Evolutionary conservation across 768 basidiomycete species (phyloP).

Genomic region (Xerocomellus dryophilus): DNA sequence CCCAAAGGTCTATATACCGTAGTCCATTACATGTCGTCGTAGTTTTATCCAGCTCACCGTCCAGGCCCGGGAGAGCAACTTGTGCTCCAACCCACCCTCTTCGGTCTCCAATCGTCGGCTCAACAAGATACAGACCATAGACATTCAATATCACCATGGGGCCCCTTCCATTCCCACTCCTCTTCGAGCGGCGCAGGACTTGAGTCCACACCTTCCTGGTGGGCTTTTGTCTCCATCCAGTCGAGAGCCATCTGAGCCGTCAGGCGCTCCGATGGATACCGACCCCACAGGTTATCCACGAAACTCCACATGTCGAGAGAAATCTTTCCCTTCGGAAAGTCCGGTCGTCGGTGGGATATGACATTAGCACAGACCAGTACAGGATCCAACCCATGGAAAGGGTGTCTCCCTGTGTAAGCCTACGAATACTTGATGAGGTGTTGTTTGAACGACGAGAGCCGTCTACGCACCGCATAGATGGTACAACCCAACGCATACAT

Average conservation of each 20-base stretch:
- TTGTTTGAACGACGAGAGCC: background rate
- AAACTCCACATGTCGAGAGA: slow-evolving; percentile 31
- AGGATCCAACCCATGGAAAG: background rate
- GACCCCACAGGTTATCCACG: slow-evolving; percentile 29
- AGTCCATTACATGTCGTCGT: background rate
- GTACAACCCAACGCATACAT: slow-evolving; percentile 43
- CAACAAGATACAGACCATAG: slow-evolving; percentile 13
- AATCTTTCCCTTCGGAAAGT: slow-evolving; percentile 14
- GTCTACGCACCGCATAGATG: slow-evolving; percentile 35
- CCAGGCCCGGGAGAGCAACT: background rate
- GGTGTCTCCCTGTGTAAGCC: slow-evolving; percentile 18
- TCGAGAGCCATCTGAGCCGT: slow-evolving; percentile 19
- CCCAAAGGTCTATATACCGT: background rate
- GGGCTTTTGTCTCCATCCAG: slow-evolving; percentile 26
- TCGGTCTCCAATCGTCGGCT: background rate
- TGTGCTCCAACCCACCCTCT: background rate
- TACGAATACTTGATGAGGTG: background rate
- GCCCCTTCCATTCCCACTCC: slow-evolving; percentile 18
- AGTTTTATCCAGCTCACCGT: background rate
- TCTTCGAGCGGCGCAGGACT: slow-evolving; percentile 8
- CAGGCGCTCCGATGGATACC: slow-evolving; percentile 17
- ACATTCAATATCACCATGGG: background rate
- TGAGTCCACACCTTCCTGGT: slow-evolving; percentile 3
- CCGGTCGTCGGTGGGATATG: slow-evolving; percentile 1
- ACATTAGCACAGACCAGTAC: background rate